Conservation (phyloP, 805 yeast genomes). For the Soucietia sequanensis region DNA sequence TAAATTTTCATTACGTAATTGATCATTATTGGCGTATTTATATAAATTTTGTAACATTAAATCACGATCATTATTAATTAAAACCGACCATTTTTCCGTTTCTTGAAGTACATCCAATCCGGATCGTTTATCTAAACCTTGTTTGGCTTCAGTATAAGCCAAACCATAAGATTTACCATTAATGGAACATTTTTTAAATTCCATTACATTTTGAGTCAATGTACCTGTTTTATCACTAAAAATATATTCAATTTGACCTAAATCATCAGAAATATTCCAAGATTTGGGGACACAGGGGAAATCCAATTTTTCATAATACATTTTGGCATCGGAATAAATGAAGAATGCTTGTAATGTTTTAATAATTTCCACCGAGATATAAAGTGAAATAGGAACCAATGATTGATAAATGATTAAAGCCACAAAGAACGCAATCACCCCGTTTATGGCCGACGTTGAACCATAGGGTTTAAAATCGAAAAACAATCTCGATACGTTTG, state of each 20-base stretch:
- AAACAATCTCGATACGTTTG: slow-evolving; percentile 44
- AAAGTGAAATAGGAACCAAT: slow-evolving; percentile 76
- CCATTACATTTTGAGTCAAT: slow-evolving; percentile 80
- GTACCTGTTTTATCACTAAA: slow-evolving; percentile 87
- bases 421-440: slow-evolving; percentile 68
- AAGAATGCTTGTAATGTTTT: slow-evolving; percentile 75
- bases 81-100: slow-evolving; percentile 35
- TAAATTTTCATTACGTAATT: slow-evolving; percentile 46
- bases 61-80: slow-evolving; percentile 41
- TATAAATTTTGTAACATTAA: slow-evolving; percentile 49
- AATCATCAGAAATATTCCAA: slow-evolving; percentile 81
- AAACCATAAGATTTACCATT: slow-evolving; percentile 66
- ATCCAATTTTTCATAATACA: slow-evolving; percentile 69
- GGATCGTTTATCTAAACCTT: slow-evolving; percentile 64
- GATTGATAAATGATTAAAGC: slow-evolving; percentile 73
- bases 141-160: slow-evolving; percentile 77
- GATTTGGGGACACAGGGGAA: slow-evolving; percentile 79
- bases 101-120: slow-evolving; percentile 62
- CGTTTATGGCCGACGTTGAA: slow-evolving; percentile 59
- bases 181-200: slow-evolving; percentile 72
- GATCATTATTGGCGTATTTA: slow-evolving; percentile 38
- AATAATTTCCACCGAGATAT: slow-evolving; percentile 75
- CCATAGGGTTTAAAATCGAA: slow-evolving; percentile 66
- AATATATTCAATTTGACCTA: slow-evolving; percentile 80
- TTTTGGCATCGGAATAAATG: slow-evolving; percentile 64